A percentile compares a stretch with the other conserved stretches of the same genome.
These are phyloP conservation scores for Prototheca wickerhamii DNA, from an alignment of 163 green algal species.

Conservation along the genomic window DNA sequence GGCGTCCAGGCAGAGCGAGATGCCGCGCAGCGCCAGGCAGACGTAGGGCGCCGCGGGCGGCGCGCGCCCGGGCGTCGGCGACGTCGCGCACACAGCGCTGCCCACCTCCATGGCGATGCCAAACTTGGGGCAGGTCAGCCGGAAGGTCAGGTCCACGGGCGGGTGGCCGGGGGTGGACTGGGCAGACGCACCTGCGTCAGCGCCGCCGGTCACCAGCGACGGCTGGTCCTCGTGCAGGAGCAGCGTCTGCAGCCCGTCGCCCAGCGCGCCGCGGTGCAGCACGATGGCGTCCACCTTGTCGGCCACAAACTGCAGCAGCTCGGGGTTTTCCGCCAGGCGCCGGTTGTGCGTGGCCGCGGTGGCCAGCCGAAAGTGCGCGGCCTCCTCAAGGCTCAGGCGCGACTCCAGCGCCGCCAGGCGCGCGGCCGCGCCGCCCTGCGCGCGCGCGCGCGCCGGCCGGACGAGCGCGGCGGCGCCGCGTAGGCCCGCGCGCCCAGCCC, in stretches of 20 bases:
- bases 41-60: conserved; percentile 4
- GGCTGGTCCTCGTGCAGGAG: conserved; percentile 27
- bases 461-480: too few species aligned
- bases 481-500: too few species aligned
- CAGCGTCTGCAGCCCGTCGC: neutral
- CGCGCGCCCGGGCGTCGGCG: neutral
- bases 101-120: conserved; percentile 26
- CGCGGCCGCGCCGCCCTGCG: neutral
- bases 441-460: too few species aligned
- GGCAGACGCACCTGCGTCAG: neutral
- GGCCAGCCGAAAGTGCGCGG: conserved; percentile 35
- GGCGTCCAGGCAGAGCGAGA: neutral
- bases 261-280: conserved; percentile 3
- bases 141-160: conserved; percentile 5
- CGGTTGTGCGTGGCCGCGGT: conserved; percentile 23
- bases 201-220: neutral
- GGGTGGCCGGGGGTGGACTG: neutral
- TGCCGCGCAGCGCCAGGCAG: conserved; percentile 7
- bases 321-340: conserved; percentile 5
- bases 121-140: conserved; percentile 34
- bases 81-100: neutral
- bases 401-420: conserved; percentile 30
- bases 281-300: conserved; percentile 29
- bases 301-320: conserved; percentile 14
- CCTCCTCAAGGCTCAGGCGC: conserved; percentile 35